Conservation (phyloP, 495 filamentous ascomycete species). For the Lophium mytilinum region DNA sequence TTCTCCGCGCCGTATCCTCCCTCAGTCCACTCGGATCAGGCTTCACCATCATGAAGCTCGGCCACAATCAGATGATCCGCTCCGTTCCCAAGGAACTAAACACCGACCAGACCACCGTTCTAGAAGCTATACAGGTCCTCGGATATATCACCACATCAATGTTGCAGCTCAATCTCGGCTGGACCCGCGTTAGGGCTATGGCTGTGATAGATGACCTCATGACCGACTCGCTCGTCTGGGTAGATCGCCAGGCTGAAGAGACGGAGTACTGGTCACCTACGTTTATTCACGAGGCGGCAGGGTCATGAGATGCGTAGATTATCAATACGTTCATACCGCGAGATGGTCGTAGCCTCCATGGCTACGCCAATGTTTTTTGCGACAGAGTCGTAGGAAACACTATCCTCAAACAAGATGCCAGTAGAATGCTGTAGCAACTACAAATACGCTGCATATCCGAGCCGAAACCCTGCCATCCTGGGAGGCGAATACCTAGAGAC, state of each 20-base stretch:
- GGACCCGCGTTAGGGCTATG: slow-evolving; percentile 75
- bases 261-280: slow-evolving; percentile 94
- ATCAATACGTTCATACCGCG: too few relatives aligned
- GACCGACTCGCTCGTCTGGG: slow-evolving; percentile 89
- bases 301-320: too few relatives aligned
- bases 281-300: slow-evolving; percentile 39
- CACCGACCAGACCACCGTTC: slow-evolving; percentile 82
- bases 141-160: slow-evolving; percentile 88
- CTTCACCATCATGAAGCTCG: slow-evolving; percentile 74
- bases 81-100: slow-evolving; percentile 95
- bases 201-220: slow-evolving; percentile 87
- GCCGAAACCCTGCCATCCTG: too few relatives aligned
- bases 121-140: slow-evolving; percentile 78
- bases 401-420: too few relatives aligned
- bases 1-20: slow-evolving; percentile 80
- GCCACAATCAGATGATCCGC: slow-evolving; percentile 77
- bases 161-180: slow-evolving; percentile 81
- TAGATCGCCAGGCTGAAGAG: slow-evolving; percentile 78
- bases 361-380: too few relatives aligned
- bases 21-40: slow-evolving; percentile 81
- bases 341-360: too few relatives aligned
- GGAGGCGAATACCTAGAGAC: too few relatives aligned
- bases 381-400: too few relatives aligned
- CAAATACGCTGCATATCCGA: too few relatives aligned
- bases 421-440: too few relatives aligned